Evolutionary conservation across 495 filamentous ascomycete species (phyloP), one percentile per base, ranked within the genome.

Genomic region (Patellaria atrata): DNA sequence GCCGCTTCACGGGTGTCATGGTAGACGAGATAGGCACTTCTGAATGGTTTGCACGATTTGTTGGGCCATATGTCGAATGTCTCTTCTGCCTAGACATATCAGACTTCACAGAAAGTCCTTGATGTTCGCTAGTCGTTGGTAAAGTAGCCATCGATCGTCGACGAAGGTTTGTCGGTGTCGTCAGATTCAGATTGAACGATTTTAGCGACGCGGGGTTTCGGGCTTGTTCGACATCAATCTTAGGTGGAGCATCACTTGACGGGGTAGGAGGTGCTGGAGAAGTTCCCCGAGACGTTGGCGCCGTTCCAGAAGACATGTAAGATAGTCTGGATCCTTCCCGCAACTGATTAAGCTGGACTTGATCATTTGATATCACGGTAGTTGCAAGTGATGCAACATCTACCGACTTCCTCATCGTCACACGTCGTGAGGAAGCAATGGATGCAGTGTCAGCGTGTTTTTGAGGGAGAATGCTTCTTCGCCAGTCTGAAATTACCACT

Each of bases 141-240:
- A 54, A 31, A 32, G 54, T 44, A 30, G 53, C 44, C 34, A 45
- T 52, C 13, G 54, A 55, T 27, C 54, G 35, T 27, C 54, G 38
- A 4, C 54, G 41, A 20, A 26, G 42, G 28, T 29, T 29, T 8
- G 30, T 33, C 16, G 47, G 28, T 12, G 39, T 49, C 16, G 36
- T 41, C 16, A 50, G 44, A 30, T 36, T 49, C 35, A 51, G 44
- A 23, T 54, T 50, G 33, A 42, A 43, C 30, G 45, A 44, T 15
- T 38, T 51, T 25, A 45, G 40, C 31, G 35, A 43, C 13, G 38
- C 42, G 34, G 36, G 35, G 24, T 40, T 48, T 38, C 39, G 42
- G n/a, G 39, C 28, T 13, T 41, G 34, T 28, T 51, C 51, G 15
- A 37, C 3, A 13, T 43, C 38, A 11, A 28, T 37, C 23, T 45